These are phyloP conservation scores for Echria macrotheca DNA, from an alignment of 495 filamentous ascomycete species.

Conservation along the genomic window DNA sequence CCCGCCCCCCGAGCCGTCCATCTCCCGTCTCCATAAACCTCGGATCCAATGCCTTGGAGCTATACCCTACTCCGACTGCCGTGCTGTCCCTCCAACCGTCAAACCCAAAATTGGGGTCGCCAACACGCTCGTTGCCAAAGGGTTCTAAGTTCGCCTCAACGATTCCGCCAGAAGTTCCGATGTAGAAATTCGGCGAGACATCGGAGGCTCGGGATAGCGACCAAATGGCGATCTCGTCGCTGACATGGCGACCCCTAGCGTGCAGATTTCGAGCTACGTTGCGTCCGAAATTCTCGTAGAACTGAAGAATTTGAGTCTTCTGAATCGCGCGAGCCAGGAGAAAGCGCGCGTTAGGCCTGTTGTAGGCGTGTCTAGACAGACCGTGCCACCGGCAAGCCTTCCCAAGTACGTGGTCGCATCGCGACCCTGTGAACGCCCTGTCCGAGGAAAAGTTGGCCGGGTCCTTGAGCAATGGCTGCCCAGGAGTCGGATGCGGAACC, in stretches of 20 bases:
- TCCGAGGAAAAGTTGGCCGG: not conserved
- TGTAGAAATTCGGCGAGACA: slow-evolving; percentile 37
- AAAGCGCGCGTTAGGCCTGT: slow-evolving; percentile 39
- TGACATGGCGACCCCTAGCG: not conserved
- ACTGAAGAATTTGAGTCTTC: not conserved
- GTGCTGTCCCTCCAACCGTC: slow-evolving; percentile 15
- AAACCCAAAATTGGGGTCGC: slow-evolving; percentile 26
- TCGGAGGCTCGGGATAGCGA: slow-evolving; percentile 27
- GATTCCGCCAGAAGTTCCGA: slow-evolving; percentile 35
- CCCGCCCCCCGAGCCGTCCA: not conserved
- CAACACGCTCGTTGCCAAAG: not conserved
- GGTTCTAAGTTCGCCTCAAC: slow-evolving; percentile 30
- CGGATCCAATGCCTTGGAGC: not conserved
- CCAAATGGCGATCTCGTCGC: not conserved
- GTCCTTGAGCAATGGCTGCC: slow-evolving; percentile 24
- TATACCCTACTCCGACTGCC: not conserved
- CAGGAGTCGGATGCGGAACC: slow-evolving; percentile 31
- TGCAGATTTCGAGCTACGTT: not conserved
- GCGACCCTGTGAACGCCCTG: too few species aligned
- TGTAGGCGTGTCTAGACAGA: slow-evolving; percentile 34
- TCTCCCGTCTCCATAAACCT: not conserved
- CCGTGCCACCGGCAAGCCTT: slow-evolving; percentile 37
- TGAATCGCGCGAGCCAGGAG: slow-evolving; percentile 15
- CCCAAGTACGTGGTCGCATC: slow-evolving; percentile 28
- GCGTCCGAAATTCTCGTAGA: not conserved